phyloP scores from a whole-genome alignment of 2,329 filamentous ascomycete species.

The Chalaropsis ovoidea region DNA sequence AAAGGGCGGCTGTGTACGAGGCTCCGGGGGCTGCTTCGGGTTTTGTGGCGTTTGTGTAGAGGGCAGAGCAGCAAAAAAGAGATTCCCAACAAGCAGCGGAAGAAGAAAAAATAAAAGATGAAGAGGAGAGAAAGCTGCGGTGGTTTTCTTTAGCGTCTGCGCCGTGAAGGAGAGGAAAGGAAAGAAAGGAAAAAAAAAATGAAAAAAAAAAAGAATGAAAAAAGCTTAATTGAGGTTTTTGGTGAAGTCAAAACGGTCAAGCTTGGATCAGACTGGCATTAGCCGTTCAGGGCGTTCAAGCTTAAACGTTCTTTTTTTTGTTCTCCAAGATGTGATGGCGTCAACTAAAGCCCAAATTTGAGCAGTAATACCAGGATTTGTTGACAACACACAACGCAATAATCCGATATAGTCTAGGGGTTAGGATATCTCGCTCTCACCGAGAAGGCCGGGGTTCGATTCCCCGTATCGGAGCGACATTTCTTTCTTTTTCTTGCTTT shows the following conservation, averaged over 20 bases:
- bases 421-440: conserved; percentile 27
- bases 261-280: neutral
- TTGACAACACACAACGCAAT: neutral
- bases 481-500: neutral
- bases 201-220: conserved; percentile 4
- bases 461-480: conserved; percentile 27
- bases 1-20: neutral
- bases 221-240: conserved; percentile 6
- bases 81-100: neutral
- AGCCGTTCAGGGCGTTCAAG: neutral
- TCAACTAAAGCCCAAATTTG: neutral
- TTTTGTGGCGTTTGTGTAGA: conserved; percentile 4
- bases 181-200: neutral
- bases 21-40: neutral
- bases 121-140: neutral
- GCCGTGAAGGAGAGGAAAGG: neutral
- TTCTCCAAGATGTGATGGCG: too few relatives aligned
- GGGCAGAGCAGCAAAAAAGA: neutral
- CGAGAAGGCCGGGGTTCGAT: conserved; percentile 28
- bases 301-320: neutral
- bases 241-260: neutral
- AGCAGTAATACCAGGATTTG: neutral
- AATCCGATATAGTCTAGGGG: conserved; percentile 26
- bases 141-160: neutral
- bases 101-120: too few relatives aligned